Base-by-base conservation (phyloP, 306 rosid genomes). In the Potentilla sterilis region DNA sequence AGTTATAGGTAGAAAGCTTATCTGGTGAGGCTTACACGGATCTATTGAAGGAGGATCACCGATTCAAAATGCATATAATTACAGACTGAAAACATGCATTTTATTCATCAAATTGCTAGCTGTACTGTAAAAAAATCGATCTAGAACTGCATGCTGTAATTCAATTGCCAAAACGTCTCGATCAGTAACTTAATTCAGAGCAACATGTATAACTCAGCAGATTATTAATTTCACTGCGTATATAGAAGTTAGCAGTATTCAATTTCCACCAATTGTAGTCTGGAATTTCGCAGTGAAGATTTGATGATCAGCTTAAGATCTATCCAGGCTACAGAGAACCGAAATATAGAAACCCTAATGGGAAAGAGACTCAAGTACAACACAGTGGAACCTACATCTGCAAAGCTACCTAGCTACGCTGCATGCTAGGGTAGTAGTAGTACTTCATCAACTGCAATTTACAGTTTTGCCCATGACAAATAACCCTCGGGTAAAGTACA, bases 311-410 rank as follows among this genome's bases (percentile, higher is more conserved):
- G 58, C 47, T 67, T 11, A 76, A 67, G 22, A n/a, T 52, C 34
- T 54, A 12, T 41, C n/a, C 43, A 42, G 52, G 52, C 67, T 48
- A 61, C 54, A 76, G 86, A 87, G 77, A 68, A 57, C 75, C 81
- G 13, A 77, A 66, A 80, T 7, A 73, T 75, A 86, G 87, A 80
- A 90, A 83, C 89, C 92, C 94, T 90, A 83, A 69, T 69, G 75
- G 44, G 58, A 70, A 55, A 80, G 46, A 78, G 34, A 37, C 64
- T 76, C 28, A 14, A 24, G 67, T 48, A 63, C 42, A 64, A 63
- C 42, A 67, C 70, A 81, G 47, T 4, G 73, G 77, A 80, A 80
- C 71, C 79, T 22, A 77, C 46, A 38, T 14, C 67, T 70, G 51
- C 15, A 63, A 68, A 62, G 67, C 61, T 55, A 55, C 3, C 4